Evolutionary conservation across 352 stramenopile species (phyloP).

Genomic region (Pythium chondricola): DNA sequence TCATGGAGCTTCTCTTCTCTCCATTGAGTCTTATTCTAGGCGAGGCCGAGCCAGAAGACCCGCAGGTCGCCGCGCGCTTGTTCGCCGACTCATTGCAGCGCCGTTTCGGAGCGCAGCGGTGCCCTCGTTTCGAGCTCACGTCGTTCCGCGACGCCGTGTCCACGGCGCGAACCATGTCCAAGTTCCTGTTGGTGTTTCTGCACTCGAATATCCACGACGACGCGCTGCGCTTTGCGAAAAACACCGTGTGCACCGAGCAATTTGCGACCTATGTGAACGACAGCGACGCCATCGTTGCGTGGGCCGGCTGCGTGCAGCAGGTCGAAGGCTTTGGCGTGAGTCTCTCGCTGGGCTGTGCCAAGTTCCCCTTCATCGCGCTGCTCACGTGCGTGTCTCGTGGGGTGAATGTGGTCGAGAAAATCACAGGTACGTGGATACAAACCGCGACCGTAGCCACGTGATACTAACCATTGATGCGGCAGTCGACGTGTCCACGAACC

Average conservation of each 20-base stretch:
- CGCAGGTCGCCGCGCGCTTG: slow-evolving; percentile 43
- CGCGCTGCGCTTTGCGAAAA: slow-evolving; percentile 66
- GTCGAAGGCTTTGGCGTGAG: slow-evolving; percentile 75
- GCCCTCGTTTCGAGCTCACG: slow-evolving; percentile 70
- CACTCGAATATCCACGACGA: slow-evolving; percentile 84
- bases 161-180: slow-evolving; percentile 67
- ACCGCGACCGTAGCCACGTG: background rate
- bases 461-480: background rate
- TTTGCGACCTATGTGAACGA: slow-evolving; percentile 73
- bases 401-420: slow-evolving; percentile 82
- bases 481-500: slow-evolving; percentile 52
- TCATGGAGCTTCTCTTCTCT: slow-evolving; percentile 73
- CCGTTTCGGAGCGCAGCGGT: slow-evolving; percentile 45
- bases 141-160: slow-evolving; percentile 81
- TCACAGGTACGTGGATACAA: slow-evolving; percentile 39
- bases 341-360: slow-evolving; percentile 75
- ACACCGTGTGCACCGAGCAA: slow-evolving; percentile 58
- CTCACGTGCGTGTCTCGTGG: slow-evolving; percentile 73
- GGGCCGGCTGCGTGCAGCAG: slow-evolving; percentile 76
- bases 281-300: slow-evolving; percentile 77
- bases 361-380: slow-evolving; percentile 75
- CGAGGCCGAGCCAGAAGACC: slow-evolving; percentile 61
- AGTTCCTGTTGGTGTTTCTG: slow-evolving; percentile 81
- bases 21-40: slow-evolving; percentile 68
- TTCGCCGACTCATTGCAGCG: slow-evolving; percentile 52